Percentiles rank a stretch among this genome's conserved stretches.
These are phyloP conservation scores for Trametes polyzona DNA, from an alignment of 1,284 basidiomycete species.

Conservation along the genomic window DNA sequence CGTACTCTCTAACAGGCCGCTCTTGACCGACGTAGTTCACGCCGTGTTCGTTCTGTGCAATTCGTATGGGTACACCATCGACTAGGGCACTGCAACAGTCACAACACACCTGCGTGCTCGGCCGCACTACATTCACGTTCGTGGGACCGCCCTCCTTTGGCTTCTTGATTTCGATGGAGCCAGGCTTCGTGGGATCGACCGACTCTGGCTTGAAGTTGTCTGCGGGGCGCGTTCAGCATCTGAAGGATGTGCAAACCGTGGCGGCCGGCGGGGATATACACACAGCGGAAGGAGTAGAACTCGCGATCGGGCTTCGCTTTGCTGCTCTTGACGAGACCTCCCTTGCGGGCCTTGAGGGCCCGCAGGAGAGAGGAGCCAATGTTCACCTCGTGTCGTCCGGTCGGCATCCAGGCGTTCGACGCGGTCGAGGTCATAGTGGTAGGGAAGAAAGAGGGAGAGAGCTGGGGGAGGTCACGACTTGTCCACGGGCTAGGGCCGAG, in stretches of 20 bases:
- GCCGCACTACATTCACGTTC: conserved; percentile 61
- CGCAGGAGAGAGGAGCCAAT: conserved; percentile 61
- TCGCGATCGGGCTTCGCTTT: conserved; percentile 58
- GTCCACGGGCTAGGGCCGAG: no score
- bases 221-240: conserved; percentile 31
- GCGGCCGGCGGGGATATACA: conserved; percentile 33
- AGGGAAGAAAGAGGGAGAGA: conserved; percentile 8
- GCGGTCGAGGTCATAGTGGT: conserved; percentile 40
- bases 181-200: conserved; percentile 64
- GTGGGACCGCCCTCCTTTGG: conserved; percentile 30
- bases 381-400: conserved; percentile 55
- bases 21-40: conserved; percentile 62
- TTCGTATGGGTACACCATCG: conserved; percentile 1
- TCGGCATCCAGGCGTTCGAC: conserved; percentile 57
- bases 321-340: conserved; percentile 38
- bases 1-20: conserved; percentile 61
- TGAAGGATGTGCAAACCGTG: no score
- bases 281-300: conserved; percentile 75
- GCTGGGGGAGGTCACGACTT: conserved; percentile 1
- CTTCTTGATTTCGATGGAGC: conserved; percentile 61
- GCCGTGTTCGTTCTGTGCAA: conserved; percentile 49
- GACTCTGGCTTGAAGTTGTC: conserved; percentile 77
- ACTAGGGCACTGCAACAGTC: neutral
- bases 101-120: conserved; percentile 57
- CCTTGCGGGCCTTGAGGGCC: conserved; percentile 64